These are phyloP conservation scores for Golovinomyces cichoracearum DNA, from an alignment of 2,329 filamentous ascomycete species.

Conservation along the genomic window DNA sequence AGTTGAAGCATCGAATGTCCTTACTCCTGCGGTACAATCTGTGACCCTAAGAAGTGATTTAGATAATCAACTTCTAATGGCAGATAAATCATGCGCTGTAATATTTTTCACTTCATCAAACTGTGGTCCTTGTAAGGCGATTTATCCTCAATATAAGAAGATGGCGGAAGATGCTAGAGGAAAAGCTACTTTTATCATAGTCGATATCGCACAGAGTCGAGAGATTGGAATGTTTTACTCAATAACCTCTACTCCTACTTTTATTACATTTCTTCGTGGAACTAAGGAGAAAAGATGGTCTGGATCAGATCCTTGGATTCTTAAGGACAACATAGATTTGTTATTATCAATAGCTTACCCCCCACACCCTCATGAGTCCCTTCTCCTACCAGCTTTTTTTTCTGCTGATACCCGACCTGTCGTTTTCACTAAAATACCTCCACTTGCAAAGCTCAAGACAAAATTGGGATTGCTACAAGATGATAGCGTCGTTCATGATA, in stretches of 20 bases:
- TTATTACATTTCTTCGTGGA: slow-evolving; percentile 60
- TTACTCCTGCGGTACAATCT: slow-evolving; percentile 29
- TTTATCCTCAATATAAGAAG: slow-evolving; percentile 61
- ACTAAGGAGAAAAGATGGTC: slow-evolving; percentile 55
- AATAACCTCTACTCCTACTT: slow-evolving; percentile 61
- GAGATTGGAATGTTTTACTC: slow-evolving; percentile 38
- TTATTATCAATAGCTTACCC: slow-evolving; percentile 52
- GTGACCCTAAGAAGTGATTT: slow-evolving; percentile 33
- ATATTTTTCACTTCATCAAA: slow-evolving; percentile 84
- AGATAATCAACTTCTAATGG: slow-evolving; percentile 30
- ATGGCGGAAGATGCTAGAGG: slow-evolving; percentile 46
- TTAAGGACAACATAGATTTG: slow-evolving; percentile 47
- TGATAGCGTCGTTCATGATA: slow-evolving; percentile 31
- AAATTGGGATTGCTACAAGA: slow-evolving; percentile 46
- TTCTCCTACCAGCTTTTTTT: slow-evolving; percentile 45
- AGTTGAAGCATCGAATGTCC: slow-evolving; percentile 6
- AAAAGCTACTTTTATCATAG: slow-evolving; percentile 51
- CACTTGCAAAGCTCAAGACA: slow-evolving; percentile 51
- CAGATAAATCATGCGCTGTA: slow-evolving; percentile 43
- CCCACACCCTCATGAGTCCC: slow-evolving; percentile 45
- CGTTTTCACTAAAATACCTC: slow-evolving; percentile 55
- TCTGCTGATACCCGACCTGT: slow-evolving; percentile 32
- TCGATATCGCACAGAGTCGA: slow-evolving; percentile 45
- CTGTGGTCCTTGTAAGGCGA: slow-evolving; percentile 57
- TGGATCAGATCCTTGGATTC: slow-evolving; percentile 41